Conservation (phyloP, 202 grass and related monocot genomes). For the Dendrocalamus latiflorus region DNA sequence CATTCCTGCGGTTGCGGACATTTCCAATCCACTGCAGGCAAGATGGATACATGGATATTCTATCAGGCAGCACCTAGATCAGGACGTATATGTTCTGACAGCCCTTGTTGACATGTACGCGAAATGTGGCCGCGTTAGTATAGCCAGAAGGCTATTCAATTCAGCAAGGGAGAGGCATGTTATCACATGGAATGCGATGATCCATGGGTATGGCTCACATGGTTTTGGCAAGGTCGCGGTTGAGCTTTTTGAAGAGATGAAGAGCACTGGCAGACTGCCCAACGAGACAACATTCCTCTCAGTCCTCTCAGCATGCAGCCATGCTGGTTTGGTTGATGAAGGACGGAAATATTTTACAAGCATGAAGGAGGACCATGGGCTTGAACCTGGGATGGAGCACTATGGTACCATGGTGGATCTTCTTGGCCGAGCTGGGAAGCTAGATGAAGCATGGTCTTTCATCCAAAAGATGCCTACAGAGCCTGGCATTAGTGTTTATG, state of each 20-base stretch:
- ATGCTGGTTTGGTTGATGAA: slow-evolving; percentile 63
- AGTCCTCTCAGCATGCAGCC: slow-evolving; percentile 45
- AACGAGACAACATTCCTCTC: slow-evolving; percentile 50
- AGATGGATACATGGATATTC: slow-evolving; percentile 69
- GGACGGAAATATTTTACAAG: slow-evolving; percentile 45
- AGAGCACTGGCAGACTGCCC: slow-evolving; percentile 21
- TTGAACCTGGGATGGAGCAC: slow-evolving; percentile 66
- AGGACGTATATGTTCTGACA: slow-evolving; percentile 57
- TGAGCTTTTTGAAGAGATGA: slow-evolving; percentile 55
- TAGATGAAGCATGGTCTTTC: slow-evolving; percentile 79
- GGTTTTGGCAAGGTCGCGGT: slow-evolving; percentile 43
- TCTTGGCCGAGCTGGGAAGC: slow-evolving; percentile 63
- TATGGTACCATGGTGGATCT: slow-evolving; percentile 86
- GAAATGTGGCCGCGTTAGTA: slow-evolving; percentile 45
- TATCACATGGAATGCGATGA: slow-evolving; percentile 77
- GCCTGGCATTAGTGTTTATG: slow-evolving; percentile 66
- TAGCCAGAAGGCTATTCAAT: slow-evolving; percentile 56
- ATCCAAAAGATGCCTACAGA: slow-evolving; percentile 67
- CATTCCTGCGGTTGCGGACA: slow-evolving; percentile 54
- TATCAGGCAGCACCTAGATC: slow-evolving; percentile 47
- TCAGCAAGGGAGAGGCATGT: slow-evolving; percentile 49
- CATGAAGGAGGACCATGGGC: slow-evolving; percentile 49
- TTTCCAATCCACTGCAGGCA: slow-evolving; percentile 59
- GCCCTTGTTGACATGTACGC: slow-evolving; percentile 78
- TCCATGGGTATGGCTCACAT: slow-evolving; percentile 75